Conservation (phyloP, 768 basidiomycete species). For the Butyriboletus loyo region DNA sequence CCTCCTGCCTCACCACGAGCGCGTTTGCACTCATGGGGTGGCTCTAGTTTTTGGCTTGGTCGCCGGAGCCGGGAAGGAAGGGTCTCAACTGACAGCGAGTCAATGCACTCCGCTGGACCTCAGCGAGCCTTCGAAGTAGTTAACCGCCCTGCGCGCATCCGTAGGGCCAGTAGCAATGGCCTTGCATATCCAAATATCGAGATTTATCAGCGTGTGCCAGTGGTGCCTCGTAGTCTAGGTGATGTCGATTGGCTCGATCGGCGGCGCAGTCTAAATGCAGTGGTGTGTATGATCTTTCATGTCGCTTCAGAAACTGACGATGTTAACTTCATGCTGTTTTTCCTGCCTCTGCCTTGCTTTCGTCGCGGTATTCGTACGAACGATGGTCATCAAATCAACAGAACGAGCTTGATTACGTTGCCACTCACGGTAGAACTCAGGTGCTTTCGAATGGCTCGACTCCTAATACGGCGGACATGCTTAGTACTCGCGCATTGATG, state of each 20-base stretch:
- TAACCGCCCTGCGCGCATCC: slow-evolving; percentile 50
- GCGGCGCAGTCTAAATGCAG: slow-evolving; percentile 64
- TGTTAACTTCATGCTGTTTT: slow-evolving; percentile 19
- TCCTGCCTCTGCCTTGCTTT: slow-evolving; percentile 1
- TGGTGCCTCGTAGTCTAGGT: slow-evolving; percentile 51
- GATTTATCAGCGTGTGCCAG: slow-evolving; percentile 44
- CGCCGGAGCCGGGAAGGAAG: slow-evolving; percentile 37
- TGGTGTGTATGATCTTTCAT: slow-evolving; percentile 46
- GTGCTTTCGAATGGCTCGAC: slow-evolving; percentile 39
- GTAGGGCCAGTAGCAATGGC: slow-evolving; percentile 47
- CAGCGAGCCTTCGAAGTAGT: slow-evolving; percentile 47
- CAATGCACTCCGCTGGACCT: slow-evolving; percentile 33
- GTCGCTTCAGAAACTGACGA: slow-evolving; percentile 12
- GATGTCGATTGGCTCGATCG: slow-evolving; percentile 80
- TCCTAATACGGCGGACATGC: slow-evolving; percentile 50
- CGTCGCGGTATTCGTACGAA: slow-evolving; percentile 1
- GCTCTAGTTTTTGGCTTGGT: slow-evolving; percentile 35
- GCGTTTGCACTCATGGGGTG: slow-evolving; percentile 39
- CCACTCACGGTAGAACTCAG: slow-evolving; percentile 51
- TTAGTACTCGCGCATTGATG: slow-evolving; percentile 41
- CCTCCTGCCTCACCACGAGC: slow-evolving; percentile 32
- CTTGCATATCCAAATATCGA: slow-evolving; percentile 42
- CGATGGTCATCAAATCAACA: slow-evolving; percentile 30
- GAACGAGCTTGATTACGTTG: slow-evolving; percentile 72
- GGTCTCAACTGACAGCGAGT: slow-evolving; percentile 39